phyloP scores from a whole-genome alignment of 352 stramenopile genomes.

The Globisporangium recalcitrans region DNA sequence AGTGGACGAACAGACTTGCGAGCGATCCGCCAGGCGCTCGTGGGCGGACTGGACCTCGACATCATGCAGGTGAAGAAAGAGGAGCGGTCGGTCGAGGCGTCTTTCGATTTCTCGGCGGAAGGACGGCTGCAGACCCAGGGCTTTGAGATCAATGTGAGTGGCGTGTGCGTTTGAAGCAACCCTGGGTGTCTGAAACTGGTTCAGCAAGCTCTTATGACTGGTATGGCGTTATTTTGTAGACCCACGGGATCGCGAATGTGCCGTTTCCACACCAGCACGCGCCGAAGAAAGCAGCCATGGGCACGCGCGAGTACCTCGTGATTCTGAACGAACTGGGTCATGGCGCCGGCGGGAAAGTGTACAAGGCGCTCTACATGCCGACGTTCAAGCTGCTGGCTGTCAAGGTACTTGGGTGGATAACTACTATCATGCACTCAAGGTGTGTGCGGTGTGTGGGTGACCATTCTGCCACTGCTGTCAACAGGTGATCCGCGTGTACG shows the following conservation, averaged over 20 bases:
- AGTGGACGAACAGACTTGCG: slow-evolving; percentile 15
- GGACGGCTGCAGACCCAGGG: slow-evolving; percentile 73
- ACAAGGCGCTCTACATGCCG: slow-evolving; percentile 86
- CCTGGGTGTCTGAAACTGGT: background rate
- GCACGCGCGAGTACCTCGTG: slow-evolving; percentile 64
- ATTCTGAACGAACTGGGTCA: slow-evolving; percentile 70
- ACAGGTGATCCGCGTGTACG: slow-evolving; percentile 77
- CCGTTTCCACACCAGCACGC: slow-evolving; percentile 43
- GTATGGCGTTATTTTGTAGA: slow-evolving; percentile 30
- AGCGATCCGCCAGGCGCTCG: slow-evolving; percentile 33
- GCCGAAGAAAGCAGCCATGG: slow-evolving; percentile 20
- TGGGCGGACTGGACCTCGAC: slow-evolving; percentile 50
- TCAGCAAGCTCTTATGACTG: background rate
- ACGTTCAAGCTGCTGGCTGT: slow-evolving; percentile 87
- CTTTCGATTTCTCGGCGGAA: slow-evolving; percentile 78
- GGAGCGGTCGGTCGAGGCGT: slow-evolving; percentile 50
- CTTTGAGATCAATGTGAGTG: slow-evolving; percentile 78
- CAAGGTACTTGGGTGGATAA: slow-evolving; percentile 50
- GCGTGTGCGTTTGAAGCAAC: background rate
- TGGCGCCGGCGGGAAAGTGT: slow-evolving; percentile 85
- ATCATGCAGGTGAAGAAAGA: slow-evolving; percentile 60
- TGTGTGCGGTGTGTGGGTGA: no score
- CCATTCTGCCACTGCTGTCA: background rate
- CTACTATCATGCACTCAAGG: no score
- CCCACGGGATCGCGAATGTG: slow-evolving; percentile 61